Base-by-base conservation (phyloP, 2,329 filamentous ascomycete genomes). In the Ustulina deusta region DNA sequence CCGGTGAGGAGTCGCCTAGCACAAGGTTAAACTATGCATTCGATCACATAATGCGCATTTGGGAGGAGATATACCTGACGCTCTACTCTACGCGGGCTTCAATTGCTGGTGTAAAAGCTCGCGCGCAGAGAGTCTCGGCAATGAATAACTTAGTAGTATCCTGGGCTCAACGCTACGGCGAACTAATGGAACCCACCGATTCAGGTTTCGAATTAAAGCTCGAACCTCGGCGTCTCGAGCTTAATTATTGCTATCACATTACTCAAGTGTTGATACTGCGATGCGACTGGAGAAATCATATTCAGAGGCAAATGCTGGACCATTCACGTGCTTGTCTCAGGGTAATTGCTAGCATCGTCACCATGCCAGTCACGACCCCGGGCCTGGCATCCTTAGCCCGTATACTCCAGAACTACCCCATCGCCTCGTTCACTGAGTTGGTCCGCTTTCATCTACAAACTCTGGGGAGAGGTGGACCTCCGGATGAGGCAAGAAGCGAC, bases 1-100 rank as follows among this genome's bases (percentile, higher is more conserved):
- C 27, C 36, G 46, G 29, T 6, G 38, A 29, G 4, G 36, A 46
- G 11, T 38, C 46, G 20, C 36, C 55, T 11, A 38, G 10, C 11
- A 40, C 29, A 4, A 44, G 10, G 17, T 6, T 65, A 10, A 32
- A 32, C 22, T 29, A 5, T n/a, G 62, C 62, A n/a, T 65, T 65
- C n/a, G 27, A 65, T 55, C 36, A 60, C 2, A 54, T 65, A 13
- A 65, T 65, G 62, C 48, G 38, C 10, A 48, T 65, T 17, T 65
- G 62, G 62, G 62, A 65, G 29, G 62, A 65, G 46, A 46, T 65
- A 15, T 65, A 65, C 38, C 38, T 65, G 13, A 51, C 29, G 25
- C 62, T 65, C 7, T 65, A 65, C 36, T 60, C 55, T 7, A 38
- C 56, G 6, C 27, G 62, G 13, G 55, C 55, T 22, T 54, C 55